Percentiles rank a stretch among this genome's conserved stretches.
These are phyloP conservation scores for Penicillium macrosclerotiorum DNA, from an alignment of 495 filamentous ascomycete species.

Conservation along the genomic window DNA sequence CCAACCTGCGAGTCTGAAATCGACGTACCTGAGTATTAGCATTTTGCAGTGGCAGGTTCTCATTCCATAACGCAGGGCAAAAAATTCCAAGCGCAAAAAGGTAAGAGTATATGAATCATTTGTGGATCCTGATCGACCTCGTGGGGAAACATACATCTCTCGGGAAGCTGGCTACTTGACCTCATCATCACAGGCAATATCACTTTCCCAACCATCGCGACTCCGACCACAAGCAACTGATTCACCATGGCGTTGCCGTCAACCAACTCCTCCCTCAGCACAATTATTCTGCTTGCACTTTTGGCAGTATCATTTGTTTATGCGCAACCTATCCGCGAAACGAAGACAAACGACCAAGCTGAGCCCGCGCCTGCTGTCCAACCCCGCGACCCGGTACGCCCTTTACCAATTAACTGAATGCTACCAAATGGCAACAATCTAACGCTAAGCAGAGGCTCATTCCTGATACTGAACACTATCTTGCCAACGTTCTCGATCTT, in stretches of 20 bases:
- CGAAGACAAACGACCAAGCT: background rate
- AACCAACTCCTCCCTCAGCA: constrained; percentile 3
- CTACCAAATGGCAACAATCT: background rate
- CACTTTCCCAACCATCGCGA: no score
- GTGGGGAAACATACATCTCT: constrained; percentile 3
- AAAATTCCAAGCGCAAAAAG: background rate
- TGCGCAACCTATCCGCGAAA: constrained; percentile 14
- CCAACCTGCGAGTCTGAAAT: no score
- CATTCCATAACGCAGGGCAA: constrained; percentile 18
- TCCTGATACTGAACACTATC: constrained; percentile 24
- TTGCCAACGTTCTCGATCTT: constrained; percentile 19
- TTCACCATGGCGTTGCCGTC: constrained; percentile 9
- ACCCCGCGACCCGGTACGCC: constrained; percentile 22
- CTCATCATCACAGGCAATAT: background rate
- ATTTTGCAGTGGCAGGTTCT: constrained; percentile 6
- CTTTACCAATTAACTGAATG: no score
- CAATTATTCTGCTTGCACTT: constrained; percentile 1
- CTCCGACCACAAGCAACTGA: background rate
- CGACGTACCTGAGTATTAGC: constrained; percentile 4
- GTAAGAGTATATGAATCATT: constrained; percentile 15
- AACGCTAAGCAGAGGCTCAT: constrained; percentile 28
- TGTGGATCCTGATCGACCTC: constrained; percentile 5
- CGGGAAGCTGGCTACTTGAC: background rate
- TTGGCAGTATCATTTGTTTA: constrained; percentile 11
- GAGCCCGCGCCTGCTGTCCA: constrained; percentile 2